A percentile compares a stretch with the other conserved stretches of the same genome.
These are phyloP conservation scores for Physaria fendleri DNA, from an alignment of 345 rosid species.

Conservation along the genomic window DNA sequence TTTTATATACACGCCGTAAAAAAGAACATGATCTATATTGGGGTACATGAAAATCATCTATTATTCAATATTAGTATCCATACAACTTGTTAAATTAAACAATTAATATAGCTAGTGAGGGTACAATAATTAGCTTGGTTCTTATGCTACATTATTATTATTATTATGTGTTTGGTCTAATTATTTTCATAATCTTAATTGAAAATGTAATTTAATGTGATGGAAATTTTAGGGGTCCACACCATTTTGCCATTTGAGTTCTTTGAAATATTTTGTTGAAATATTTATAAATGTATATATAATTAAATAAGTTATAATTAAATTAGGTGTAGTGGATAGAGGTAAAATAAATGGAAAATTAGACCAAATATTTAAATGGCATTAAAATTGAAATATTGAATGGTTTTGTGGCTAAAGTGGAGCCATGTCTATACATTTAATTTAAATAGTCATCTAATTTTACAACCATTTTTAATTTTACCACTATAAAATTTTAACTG, in stretches of 20 bases:
- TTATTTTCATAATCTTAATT: too few relatives aligned
- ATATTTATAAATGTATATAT: background rate
- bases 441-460: background rate
- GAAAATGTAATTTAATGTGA: too few relatives aligned
- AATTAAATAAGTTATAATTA: constrained; percentile 6
- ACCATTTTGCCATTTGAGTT: too few relatives aligned
- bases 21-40: constrained; percentile 11
- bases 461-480: background rate
- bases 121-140: constrained; percentile 23
- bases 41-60: constrained; percentile 7
- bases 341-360: constrained; percentile 23
- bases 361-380: constrained; percentile 5
- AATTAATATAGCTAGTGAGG: constrained; percentile 14
- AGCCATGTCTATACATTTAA: constrained; percentile 17
- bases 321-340: constrained; percentile 25
- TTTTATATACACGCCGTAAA: constrained; percentile 29
- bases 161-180: too few relatives aligned
- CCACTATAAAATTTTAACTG: background rate
- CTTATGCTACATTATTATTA: constrained; percentile 11
- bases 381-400: constrained; percentile 14
- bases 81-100: constrained; percentile 2
- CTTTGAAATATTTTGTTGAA: background rate
- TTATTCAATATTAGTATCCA: background rate
- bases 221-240: too few relatives aligned
- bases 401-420: constrained; percentile 9